Base-by-base conservation (phyloP, 2,329 filamentous ascomycete species). In the Metarhizium brunneum region DNA sequence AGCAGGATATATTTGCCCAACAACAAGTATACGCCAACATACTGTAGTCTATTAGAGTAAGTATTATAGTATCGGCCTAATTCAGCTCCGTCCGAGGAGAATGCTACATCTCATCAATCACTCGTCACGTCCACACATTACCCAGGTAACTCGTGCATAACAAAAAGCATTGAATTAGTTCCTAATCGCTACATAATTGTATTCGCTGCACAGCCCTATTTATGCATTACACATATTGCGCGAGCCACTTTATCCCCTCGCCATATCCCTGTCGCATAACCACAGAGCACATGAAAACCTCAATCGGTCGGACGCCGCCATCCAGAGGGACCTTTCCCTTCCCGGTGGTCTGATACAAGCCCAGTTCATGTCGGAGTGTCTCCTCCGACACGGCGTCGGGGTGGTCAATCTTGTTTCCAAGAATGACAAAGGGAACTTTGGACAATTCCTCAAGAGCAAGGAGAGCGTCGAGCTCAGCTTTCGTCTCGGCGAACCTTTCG, bases 351-450 rank as follows among this genome's bases (percentile, higher is more conserved):
- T 97, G 92, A 76, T 95, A 97, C 67, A 99, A 76, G 60, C 94
- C 94, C 57, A 99, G 80, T 72, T 92, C 88, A 71, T 92, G 87
- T 73, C 94, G 84, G 68, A 97, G 82, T 77, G 96, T 90, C 66
- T 97, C 92, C 81, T 99, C 94, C 62, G 88, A 92, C 54, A 97
- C 86, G 60, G 94, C 94, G 64, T 95, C 88, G 54, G 92, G 92
- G 78, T 97, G 92, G 73, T 99, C 94, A 73, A 99, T 99, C 85
- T 99, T 99, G 85, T 99, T 99, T 65, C 94, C 94, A 61, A 99
- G 84, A 65, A 99, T 85, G 59, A 97, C 84, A 73, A 97, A 97
- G 54, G 94, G 94, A 8, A 96, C 94, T 80, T 95, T 96, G 71
- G 84, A 79, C 43, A 99, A 84, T 71, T 97, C 92, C 76, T 99